Percentiles rank a stretch among this genome's conserved stretches.
phyloP scores from a whole-genome alignment of 75 land plant species.

The Picea sitchensis region DNA sequence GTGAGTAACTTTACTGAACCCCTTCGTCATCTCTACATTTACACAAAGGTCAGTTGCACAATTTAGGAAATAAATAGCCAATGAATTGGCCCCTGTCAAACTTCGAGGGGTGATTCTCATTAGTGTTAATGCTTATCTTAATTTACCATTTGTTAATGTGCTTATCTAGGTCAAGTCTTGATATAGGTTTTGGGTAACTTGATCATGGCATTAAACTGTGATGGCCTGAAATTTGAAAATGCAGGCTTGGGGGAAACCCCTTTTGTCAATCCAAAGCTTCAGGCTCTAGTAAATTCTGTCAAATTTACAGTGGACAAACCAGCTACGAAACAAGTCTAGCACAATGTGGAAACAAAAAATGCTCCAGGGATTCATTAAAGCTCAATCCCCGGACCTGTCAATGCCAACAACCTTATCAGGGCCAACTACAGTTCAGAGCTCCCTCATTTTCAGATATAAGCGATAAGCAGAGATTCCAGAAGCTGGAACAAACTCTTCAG shows the following conservation, averaged over 20 bases:
- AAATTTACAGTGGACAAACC: conserved; percentile 15
- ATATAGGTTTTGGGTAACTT: not conserved
- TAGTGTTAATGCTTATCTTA: too few relatives aligned
- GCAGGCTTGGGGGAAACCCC: conserved; percentile 68
- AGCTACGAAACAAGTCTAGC: conserved; percentile 33
- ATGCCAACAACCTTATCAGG: conserved; percentile 61
- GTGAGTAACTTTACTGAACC: conserved; percentile 21
- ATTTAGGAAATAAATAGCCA: too few relatives aligned
- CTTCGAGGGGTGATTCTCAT: too few relatives aligned
- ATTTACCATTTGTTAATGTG: too few relatives aligned
- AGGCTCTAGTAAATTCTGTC: conserved; percentile 36
- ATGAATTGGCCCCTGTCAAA: too few relatives aligned
- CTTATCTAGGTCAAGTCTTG: too few relatives aligned
- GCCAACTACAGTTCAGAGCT: conserved; percentile 45
- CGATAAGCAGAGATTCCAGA: conserved; percentile 32
- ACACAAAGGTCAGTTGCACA: too few relatives aligned
- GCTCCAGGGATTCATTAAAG: conserved; percentile 27
- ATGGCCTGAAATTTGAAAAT: not conserved
- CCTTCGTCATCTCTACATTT: not conserved
- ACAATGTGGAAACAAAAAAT: conserved; percentile 36
- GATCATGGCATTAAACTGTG: not conserved
- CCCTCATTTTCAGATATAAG: conserved; percentile 43
- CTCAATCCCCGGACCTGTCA: conserved; percentile 54
- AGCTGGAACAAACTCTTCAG: conserved; percentile 38
- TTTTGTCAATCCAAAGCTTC: conserved; percentile 20